Conservation (phyloP, 2,329 filamentous ascomycete species). For the Aspergillus sp. region DNA sequence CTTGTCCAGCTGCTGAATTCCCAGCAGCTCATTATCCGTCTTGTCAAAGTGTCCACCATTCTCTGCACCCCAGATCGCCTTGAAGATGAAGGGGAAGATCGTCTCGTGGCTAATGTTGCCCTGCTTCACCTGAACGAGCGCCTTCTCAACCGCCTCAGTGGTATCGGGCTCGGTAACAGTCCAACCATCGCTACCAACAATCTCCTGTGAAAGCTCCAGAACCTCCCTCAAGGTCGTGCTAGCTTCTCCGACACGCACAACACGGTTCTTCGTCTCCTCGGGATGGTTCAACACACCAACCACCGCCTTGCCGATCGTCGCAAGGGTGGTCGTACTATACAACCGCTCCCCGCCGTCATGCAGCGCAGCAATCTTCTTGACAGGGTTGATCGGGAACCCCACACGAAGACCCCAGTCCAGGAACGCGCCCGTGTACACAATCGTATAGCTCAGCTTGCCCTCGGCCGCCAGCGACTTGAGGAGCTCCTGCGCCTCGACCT, state of each 20-base stretch:
- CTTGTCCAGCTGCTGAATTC: background rate
- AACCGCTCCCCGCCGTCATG: conserved; percentile 56
- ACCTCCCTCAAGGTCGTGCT: background rate
- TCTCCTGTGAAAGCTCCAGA: background rate
- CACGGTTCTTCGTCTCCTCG: conserved; percentile 59
- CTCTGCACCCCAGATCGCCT: background rate
- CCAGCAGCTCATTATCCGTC: background rate
- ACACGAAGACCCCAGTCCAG: conserved; percentile 38
- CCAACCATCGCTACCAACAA: background rate
- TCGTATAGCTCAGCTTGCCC: conserved; percentile 36
- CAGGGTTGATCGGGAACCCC: conserved; percentile 51
- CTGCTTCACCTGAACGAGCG: background rate
- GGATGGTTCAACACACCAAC: conserved; percentile 55
- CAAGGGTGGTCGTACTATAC: conserved; percentile 56
- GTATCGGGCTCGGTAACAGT: background rate
- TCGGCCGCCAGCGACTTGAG: conserved; percentile 28
- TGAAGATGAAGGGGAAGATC: background rate
- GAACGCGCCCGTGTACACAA: conserved; percentile 38
- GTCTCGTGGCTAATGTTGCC: background rate
- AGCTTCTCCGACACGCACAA: conserved; percentile 50
- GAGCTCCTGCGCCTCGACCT: conserved; percentile 35
- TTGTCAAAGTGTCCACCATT: background rate
- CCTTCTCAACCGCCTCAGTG: background rate
- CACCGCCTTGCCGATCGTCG: conserved; percentile 53
- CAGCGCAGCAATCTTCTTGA: conserved; percentile 43